Evolutionary conservation across 768 basidiomycete genomes (phyloP), one percentile per base, ranked within the genome.

Genomic region (Tylopilus rubrobrunneus): DNA sequence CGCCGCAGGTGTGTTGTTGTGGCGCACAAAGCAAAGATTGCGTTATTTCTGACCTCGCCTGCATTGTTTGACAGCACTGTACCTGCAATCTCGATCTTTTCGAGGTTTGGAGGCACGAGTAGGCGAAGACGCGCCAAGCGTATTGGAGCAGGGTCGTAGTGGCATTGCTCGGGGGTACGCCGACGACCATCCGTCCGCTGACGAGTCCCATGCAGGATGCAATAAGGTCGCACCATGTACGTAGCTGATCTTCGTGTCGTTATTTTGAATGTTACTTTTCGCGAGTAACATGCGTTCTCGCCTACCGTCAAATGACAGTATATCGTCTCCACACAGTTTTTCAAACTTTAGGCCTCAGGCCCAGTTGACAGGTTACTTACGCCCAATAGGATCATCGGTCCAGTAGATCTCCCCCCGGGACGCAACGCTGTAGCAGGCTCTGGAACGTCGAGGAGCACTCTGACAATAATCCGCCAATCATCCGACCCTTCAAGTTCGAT

Each of bases 121-220:
- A 11, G 92, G 91, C 0, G 75, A 89, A 67, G 91, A 96, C 62
- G 79, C 76, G 1, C 94, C 95, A 0, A 82, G 87, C 56, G 68
- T 86, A 39, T 69, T 98, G 54, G 92, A 97, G 71, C 89, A 96
- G 68, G 96, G 96, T 0, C 74, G 93, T 44, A 89, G 82, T 59
- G 96, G 96, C 6, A 87, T 96, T 44, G 93, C 96, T 37, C 80
- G 87, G 56, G 92, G 89, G 10, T 98, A 98, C 67, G 79, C 79
- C 45, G 86, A 89, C 45, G 74, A 76, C 54, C 71, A 66, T 48
- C 49, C 43, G 27, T 25, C 23, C 0, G 9, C 6, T 8, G 28
- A 54, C 17, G 58, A 50, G 25, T 11, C 39, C 11, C 33, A 19
- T 45, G 12, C 27, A 37, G 41, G 50, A 51, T 25, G 23, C n/a